Conservation (phyloP, 2,329 filamentous ascomycete species). For the Huntiella decipiens region DNA sequence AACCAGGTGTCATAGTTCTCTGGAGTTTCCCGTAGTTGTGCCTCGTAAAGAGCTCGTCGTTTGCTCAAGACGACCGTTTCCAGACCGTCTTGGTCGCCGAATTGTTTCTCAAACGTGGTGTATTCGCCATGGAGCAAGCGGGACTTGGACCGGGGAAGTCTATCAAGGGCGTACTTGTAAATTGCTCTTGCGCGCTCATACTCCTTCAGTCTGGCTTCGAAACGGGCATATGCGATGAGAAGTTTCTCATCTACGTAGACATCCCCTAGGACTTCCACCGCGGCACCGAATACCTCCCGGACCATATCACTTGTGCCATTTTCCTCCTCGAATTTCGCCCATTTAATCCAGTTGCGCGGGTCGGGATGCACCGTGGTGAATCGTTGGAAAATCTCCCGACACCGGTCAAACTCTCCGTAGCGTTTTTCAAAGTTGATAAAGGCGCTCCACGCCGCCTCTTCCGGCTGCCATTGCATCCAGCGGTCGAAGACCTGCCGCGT, state of each 20-base stretch:
- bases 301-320: slow-evolving; percentile 82
- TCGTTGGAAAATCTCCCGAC: slow-evolving; percentile 72
- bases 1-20: slow-evolving; percentile 98
- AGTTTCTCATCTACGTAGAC: slow-evolving; percentile 92
- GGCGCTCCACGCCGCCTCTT: slow-evolving; percentile 84
- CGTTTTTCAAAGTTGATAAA: slow-evolving; percentile 96
- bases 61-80: slow-evolving; percentile 95
- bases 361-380: slow-evolving; percentile 90
- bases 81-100: slow-evolving; percentile 78
- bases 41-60: slow-evolving; percentile 79
- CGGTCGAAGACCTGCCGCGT: slow-evolving; percentile 88
- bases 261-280: slow-evolving; percentile 77
- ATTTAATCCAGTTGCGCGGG: slow-evolving; percentile 95
- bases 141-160: slow-evolving; percentile 73
- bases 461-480: slow-evolving; percentile 97
- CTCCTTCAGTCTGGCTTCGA: slow-evolving; percentile 86
- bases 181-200: slow-evolving; percentile 86
- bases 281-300: slow-evolving; percentile 73
- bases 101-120: slow-evolving; percentile 96
- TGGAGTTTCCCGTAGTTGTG: slow-evolving; percentile 79
- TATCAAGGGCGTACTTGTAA: slow-evolving; percentile 90
- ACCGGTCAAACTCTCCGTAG: slow-evolving; percentile 78
- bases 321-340: slow-evolving; percentile 94
- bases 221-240: slow-evolving; percentile 89
- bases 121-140: slow-evolving; percentile 78